Evolutionary conservation across 2,329 filamentous ascomycete genomes (phyloP), one percentile per base, ranked within the genome.

Genomic region (Botryotinia globosa): DNA sequence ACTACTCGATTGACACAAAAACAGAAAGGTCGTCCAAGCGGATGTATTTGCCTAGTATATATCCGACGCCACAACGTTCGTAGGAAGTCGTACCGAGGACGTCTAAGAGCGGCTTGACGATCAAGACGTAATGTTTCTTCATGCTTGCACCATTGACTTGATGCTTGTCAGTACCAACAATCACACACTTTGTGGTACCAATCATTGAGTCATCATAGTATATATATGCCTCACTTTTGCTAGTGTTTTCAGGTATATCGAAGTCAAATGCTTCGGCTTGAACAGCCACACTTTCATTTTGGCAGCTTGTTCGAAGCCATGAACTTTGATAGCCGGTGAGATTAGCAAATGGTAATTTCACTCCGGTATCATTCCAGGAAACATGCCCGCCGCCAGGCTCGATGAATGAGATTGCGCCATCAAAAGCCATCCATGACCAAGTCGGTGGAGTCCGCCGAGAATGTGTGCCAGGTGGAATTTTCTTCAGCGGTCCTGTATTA

Each of bases 401-500:
- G 14, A 72, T 56, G 51, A 67, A 72, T 7, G 61, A 37, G 56
- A 72, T 69, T 51, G 37, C 42, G 14, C 64, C 71, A 22, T 68
- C 39, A 37, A 58, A 72, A 58, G 71, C 63, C 71, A 72, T 69
- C 71, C 71, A 72, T 25, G 71, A 69, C 64, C 64, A 72, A 22
- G 64, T 58, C 8, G 64, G 64, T 29, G 64, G 59, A 45, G 34
- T 34, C 25, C 37, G 29, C 16, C 29, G 48, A 54, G 32, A 44
- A 58, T 37, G 9, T 37, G 14, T 58, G 7, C 45, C 39, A 58
- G 20, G 18, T 7, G 45, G 25, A 51, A 70, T 51, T 7, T 58
- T 58, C n/a, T 44, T 56, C 34, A 54, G 34, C 18, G 29, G 25
- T 64, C 7, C 48, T 66, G 54, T 22, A 25, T 51, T 16, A 3